Conservation (phyloP, 257 asterid species). For the Jacaranda mimosifolia region DNA sequence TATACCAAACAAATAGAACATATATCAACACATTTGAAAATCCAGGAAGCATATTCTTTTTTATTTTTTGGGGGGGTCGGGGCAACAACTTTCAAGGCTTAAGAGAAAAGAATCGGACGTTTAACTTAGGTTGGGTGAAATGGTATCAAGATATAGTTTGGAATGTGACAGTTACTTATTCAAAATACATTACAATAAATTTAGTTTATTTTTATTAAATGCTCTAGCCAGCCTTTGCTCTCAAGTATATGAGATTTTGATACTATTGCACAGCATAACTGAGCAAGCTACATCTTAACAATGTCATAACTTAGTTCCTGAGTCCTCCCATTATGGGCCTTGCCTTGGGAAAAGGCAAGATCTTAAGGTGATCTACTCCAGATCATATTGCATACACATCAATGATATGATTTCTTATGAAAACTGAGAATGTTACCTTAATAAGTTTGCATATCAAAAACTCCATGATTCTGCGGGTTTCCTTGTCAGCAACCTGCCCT, state of each 20-base stretch:
- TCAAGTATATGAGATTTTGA: background rate
- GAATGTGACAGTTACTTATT: background rate
- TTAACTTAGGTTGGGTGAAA: background rate
- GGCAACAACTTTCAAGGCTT: background rate
- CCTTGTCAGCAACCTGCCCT: conserved; percentile 90
- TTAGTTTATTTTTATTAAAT: too few species aligned
- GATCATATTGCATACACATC: conserved; percentile 19
- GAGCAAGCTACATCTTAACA: background rate
- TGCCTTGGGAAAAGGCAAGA: background rate
- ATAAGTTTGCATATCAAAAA: conserved; percentile 81
- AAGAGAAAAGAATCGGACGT: background rate
- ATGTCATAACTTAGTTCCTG: background rate
- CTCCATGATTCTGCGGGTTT: conserved; percentile 87
- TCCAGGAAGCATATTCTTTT: background rate
- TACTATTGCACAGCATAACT: background rate
- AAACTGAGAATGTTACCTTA: conserved; percentile 62
- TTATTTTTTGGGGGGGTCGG: too few species aligned
- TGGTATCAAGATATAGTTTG: background rate
- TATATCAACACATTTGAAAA: background rate
- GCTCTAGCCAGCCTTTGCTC: too few species aligned
- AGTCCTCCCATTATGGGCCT: too few species aligned
- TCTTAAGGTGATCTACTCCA: background rate
- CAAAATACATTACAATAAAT: too few species aligned
- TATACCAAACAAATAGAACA: background rate
- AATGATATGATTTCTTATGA: background rate